phyloP scores from a whole-genome alignment of 1,284 basidiomycete species.

The Apiotrichum domesticum region DNA sequence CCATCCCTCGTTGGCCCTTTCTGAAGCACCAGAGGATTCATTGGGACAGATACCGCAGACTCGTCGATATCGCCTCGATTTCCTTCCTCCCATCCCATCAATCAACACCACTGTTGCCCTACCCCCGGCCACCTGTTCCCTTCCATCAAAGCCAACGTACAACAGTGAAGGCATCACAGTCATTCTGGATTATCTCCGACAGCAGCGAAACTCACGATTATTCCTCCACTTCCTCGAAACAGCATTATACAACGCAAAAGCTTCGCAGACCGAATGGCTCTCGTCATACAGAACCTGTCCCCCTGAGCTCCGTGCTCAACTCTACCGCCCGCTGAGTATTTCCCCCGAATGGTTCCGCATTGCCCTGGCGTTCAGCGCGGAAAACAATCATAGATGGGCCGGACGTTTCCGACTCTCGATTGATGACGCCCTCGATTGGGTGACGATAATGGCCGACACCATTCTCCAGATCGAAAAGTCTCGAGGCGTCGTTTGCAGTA shows the following conservation, averaged over 20 bases:
- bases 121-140: background rate
- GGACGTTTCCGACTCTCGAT: background rate
- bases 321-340: slow-evolving; percentile 2
- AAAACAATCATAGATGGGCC: background rate
- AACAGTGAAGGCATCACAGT: background rate
- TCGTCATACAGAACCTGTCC: slow-evolving; percentile 8
- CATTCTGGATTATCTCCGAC: slow-evolving; percentile 1
- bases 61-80: slow-evolving; percentile 2
- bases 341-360: slow-evolving; percentile 15
- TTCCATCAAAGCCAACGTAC: background rate
- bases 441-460: background rate
- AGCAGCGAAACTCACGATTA: background rate
- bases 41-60: background rate
- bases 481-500: background rate
- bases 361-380: background rate
- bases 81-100: background rate
- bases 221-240: slow-evolving; percentile 8
- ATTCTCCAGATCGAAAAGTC: background rate
- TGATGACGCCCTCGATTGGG: slow-evolving; percentile 4
- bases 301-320: background rate
- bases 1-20: background rate
- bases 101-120: background rate
- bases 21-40: background rate
- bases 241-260: slow-evolving; percentile 1
- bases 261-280: slow-evolving; percentile 5